These are phyloP conservation scores for Debaryomycetaceae sp. DNA, from an alignment of 1,139 yeast species.

Conservation along the genomic window DNA sequence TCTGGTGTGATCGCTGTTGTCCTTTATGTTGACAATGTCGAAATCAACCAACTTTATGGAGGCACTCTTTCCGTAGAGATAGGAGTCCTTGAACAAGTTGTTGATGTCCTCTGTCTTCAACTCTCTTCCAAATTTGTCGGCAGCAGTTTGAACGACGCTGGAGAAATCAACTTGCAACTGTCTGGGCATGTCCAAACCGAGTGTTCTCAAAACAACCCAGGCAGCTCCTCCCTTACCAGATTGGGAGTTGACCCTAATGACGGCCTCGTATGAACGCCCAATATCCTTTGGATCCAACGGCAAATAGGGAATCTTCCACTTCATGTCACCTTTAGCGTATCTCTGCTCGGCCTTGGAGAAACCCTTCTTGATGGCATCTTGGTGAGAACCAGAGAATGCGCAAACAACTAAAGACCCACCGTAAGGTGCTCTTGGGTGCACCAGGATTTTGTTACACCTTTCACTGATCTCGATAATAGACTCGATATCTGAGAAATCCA, in stretches of 20 bases:
- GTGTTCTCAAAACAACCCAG: conserved; percentile 45
- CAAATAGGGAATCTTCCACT: conserved; percentile 46
- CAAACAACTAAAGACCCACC: conserved; percentile 48
- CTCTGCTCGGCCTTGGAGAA: conserved; percentile 29
- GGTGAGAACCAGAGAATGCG: conserved; percentile 50
- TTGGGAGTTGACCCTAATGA: conserved; percentile 49
- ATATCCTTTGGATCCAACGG: conserved; percentile 50
- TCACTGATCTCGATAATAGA: conserved; percentile 41
- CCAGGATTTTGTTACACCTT: conserved; percentile 45
- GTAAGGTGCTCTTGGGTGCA: conserved; percentile 49
- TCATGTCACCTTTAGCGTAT: conserved; percentile 17
- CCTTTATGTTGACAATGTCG: conserved; percentile 25
- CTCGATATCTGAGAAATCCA: conserved; percentile 43
- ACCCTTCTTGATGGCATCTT: conserved; percentile 51
- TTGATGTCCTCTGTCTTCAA: conserved; percentile 42
- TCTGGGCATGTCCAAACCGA: conserved; percentile 48
- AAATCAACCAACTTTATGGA: conserved; percentile 32
- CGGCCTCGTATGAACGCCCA: conserved; percentile 50
- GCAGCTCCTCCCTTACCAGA: conserved; percentile 53
- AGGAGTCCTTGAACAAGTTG: conserved; percentile 35
- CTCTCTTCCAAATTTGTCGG: conserved; percentile 44
- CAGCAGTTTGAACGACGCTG: conserved; percentile 35
- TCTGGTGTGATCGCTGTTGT: conserved; percentile 17
- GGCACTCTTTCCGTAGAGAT: conserved; percentile 20
- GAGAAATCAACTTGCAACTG: conserved; percentile 43